Base-by-base conservation (phyloP, 768 basidiomycete species). In the Collybia nuda region DNA sequence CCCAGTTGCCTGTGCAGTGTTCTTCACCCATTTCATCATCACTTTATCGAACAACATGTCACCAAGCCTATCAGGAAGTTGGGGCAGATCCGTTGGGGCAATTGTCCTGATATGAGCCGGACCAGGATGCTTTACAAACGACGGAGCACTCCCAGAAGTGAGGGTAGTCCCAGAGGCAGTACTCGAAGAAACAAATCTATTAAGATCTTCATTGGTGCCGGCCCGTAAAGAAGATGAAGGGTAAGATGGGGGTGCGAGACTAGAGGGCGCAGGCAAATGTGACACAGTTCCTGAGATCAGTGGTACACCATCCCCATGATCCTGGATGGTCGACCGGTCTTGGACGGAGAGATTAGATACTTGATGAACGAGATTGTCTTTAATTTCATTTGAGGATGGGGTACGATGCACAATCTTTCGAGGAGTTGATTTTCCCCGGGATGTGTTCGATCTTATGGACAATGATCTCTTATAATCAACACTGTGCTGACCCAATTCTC, bases 161-260 rank as follows among this genome's bases (percentile, higher is more conserved):
- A 88, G 64, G 15, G 86, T 88, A 11, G 87, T 88, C 3, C 89
- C 90, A 11, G 83, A 82, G 26, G 83, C 78, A 7, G 93, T 94
- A 60, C 92, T 91, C 12, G 91, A 88, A 5, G 93, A 95, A 7
- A 95, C 90, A 61, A 91, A 92, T 21, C 94, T 87, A 60, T 88
- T 90, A 40, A 94, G 75, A 62, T 94, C 93, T 15, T 85, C 85
- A 54, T 80, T 81, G 14, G 77, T 70, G 2, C 75, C 71, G 26
- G 75, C 64, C 22, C 78, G 82, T 21, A 82, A 53, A 28, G 83
- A 79, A 17, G 74, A 74, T 6, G 81, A 69, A 22, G 82, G 79
- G 61, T 81, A 75, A 9, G 77, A 65, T n/a, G 73, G 70, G 18
- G 71, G 69, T 26, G 67, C 66, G 5, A 58, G 58, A 29, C 64